Conservation (phyloP, 805 yeast species). For the Teunomyces pallodes region DNA sequence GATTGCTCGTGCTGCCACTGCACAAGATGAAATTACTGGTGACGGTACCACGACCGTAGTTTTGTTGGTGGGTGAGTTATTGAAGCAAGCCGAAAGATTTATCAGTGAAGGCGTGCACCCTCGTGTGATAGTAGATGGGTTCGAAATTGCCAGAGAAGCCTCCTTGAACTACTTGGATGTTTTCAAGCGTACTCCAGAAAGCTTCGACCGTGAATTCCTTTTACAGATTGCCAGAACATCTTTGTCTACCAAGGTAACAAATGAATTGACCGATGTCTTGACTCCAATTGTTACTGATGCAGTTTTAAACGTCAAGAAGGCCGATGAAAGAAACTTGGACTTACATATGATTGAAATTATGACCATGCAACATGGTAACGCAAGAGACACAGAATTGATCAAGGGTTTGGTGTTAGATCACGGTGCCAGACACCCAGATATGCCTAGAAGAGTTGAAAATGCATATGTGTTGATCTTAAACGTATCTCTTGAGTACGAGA, state of each 20-base stretch:
- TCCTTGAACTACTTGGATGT: constrained; percentile 65
- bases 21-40: constrained; percentile 99
- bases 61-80: constrained; percentile 86
- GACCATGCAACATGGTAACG: constrained; percentile 94
- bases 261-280: constrained; percentile 72
- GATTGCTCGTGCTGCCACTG: constrained; percentile 93
- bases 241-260: constrained; percentile 78
- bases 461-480: constrained; percentile 85
- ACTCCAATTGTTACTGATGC: constrained; percentile 97
- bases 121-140: constrained; percentile 90
- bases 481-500: constrained; percentile 94
- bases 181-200: constrained; percentile 53
- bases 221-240: constrained; percentile 91
- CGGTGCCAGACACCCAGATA: constrained; percentile 98
- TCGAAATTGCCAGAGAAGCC: constrained; percentile 82
- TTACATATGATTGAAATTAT: constrained; percentile 97
- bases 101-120: constrained; percentile 96
- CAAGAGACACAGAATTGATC: constrained; percentile 77
- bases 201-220: constrained; percentile 80
- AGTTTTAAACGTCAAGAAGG: constrained; percentile 69
- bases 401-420: constrained; percentile 94
- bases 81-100: constrained; percentile 91
- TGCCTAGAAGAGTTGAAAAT: constrained; percentile 86
- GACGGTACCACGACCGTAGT: constrained; percentile 98
- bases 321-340: constrained; percentile 56